phyloP scores from a whole-genome alignment of 768 basidiomycete species.

The Leccinellum rugosiceps region DNA sequence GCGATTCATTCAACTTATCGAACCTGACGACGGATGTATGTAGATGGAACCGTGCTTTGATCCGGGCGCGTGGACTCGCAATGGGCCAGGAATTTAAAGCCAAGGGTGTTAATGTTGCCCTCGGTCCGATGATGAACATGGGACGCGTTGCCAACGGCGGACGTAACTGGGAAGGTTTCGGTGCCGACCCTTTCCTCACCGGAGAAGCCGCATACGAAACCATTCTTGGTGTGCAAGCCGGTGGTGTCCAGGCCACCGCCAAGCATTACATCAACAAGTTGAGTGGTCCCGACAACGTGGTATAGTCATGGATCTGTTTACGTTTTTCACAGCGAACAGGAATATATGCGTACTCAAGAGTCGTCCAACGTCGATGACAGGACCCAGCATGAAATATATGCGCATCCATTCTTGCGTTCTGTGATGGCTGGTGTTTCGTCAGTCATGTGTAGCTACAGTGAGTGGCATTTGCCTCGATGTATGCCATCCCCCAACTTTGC shows the following conservation, averaged over 20 bases:
- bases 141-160: conserved; percentile 76
- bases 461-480: background rate
- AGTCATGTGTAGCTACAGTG: conserved; percentile 65
- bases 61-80: conserved; percentile 69
- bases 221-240: conserved; percentile 73
- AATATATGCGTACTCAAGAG: conserved; percentile 30
- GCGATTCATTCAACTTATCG: background rate
- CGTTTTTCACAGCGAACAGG: conserved; percentile 32
- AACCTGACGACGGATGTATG: background rate
- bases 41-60: conserved; percentile 74
- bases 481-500: background rate
- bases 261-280: conserved; percentile 77
- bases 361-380: conserved; percentile 41
- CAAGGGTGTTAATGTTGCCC: conserved; percentile 80
- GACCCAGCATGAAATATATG: conserved; percentile 55
- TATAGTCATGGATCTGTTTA: background rate
- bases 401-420: conserved; percentile 53
- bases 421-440: conserved; percentile 64
- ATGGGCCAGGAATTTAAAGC: conserved; percentile 82
- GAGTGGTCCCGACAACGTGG: conserved; percentile 29
- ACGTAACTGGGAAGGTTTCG: conserved; percentile 95
- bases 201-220: conserved; percentile 79
- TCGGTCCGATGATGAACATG: conserved; percentile 87
- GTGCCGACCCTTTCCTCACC: conserved; percentile 83
- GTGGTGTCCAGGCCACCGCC: conserved; percentile 84